These are phyloP conservation scores for Xylaria sp. DNA, from an alignment of 2,329 filamentous ascomycete genomes.

Conservation along the genomic window DNA sequence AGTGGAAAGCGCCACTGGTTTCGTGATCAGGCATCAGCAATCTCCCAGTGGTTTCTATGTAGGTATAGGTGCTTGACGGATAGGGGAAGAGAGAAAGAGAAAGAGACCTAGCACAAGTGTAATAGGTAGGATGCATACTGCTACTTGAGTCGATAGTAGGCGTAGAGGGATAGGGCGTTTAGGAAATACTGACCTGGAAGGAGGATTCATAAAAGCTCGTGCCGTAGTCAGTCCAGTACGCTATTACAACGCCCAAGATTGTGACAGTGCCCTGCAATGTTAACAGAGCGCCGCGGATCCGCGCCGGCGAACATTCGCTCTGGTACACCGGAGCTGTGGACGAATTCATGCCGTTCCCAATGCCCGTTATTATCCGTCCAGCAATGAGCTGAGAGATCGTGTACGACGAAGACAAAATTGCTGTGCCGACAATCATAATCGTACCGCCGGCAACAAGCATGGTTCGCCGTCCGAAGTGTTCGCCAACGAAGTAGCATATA, in stretches of 20 bases:
- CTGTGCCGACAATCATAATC: constrained; percentile 48
- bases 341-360: constrained; percentile 45
- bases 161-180: background rate
- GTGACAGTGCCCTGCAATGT: constrained; percentile 52
- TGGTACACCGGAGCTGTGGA: constrained; percentile 46
- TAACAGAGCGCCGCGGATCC: constrained; percentile 52
- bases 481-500: constrained; percentile 40
- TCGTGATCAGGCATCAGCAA: background rate
- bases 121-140: background rate
- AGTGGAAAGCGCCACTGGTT: constrained; percentile 47
- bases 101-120: background rate
- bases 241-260: constrained; percentile 50
- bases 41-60: constrained; percentile 31
- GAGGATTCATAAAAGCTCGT: constrained; percentile 7
- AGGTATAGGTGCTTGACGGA: no score
- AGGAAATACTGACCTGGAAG: background rate
- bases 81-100: background rate
- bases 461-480: constrained; percentile 45
- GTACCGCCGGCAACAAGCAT: constrained; percentile 45
- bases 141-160: background rate
- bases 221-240: constrained; percentile 39
- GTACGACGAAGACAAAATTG: constrained; percentile 44
- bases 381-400: constrained; percentile 47
- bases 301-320: constrained; percentile 38
- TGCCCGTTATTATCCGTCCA: constrained; percentile 48